Evolutionary conservation across 306 rosid species (phyloP).

Genomic region (Heteromeles arbutifolia): DNA sequence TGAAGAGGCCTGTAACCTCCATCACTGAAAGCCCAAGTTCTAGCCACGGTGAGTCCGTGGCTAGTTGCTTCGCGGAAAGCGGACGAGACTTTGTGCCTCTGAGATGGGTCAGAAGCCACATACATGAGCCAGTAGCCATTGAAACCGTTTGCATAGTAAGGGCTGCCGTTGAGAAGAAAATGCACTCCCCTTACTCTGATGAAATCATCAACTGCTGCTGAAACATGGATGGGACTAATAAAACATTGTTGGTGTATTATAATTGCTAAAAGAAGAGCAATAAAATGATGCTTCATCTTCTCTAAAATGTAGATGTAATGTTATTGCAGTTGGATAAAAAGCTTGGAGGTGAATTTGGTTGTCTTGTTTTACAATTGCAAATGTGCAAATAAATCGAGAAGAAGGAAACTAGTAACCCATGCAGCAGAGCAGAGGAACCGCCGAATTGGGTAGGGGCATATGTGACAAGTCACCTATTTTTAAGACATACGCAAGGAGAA

Average conservation of each 20-base stretch:
- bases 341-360: conserved; percentile 9
- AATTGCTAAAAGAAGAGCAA: conserved; percentile 36
- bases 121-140: conserved; percentile 96
- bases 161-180: conserved; percentile 61
- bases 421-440: not conserved
- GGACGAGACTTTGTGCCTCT: conserved; percentile 59
- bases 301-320: conserved; percentile 11
- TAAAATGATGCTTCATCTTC: conserved; percentile 52
- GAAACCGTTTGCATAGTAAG: conserved; percentile 86
- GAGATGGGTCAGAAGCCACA: conserved; percentile 75
- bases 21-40: conserved; percentile 98
- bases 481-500: too few relatives aligned
- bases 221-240: conserved; percentile 22
- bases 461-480: too few relatives aligned
- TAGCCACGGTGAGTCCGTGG: conserved; percentile 80
- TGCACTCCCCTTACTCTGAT: conserved; percentile 64
- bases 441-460: not conserved
- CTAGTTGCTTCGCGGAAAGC: conserved; percentile 60
- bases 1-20: conserved; percentile 84
- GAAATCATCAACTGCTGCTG: conserved; percentile 63
- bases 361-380: conserved; percentile 23
- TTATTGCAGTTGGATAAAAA: conserved; percentile 4
- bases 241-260: conserved; percentile 33
- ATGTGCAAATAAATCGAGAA: not conserved
- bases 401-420: not conserved